phyloP scores from a whole-genome alignment of 805 yeast species.

The Saturnispora halmiae region DNA sequence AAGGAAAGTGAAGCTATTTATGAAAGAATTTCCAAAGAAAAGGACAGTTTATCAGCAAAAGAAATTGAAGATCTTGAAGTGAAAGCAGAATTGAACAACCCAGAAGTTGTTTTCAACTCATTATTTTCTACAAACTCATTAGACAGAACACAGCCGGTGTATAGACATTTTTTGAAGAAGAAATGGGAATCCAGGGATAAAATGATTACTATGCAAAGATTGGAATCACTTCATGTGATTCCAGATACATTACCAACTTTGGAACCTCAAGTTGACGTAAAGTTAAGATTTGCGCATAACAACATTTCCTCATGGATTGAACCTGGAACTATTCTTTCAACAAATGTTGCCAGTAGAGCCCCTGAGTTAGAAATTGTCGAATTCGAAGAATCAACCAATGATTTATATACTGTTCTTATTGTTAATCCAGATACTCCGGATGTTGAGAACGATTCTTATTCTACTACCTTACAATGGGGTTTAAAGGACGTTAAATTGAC shows the following conservation, averaged over 20 bases:
- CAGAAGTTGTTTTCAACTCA: constrained; percentile 72
- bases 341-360: constrained; percentile 61
- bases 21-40: constrained; percentile 30
- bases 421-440: constrained; percentile 94
- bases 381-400: constrained; percentile 43
- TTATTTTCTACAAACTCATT: constrained; percentile 38
- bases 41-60: constrained; percentile 20
- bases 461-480: constrained; percentile 71
- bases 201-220: constrained; percentile 83
- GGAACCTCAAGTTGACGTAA: constrained; percentile 68
- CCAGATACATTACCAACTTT: constrained; percentile 93
- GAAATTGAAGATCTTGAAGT: constrained; percentile 31
- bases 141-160: constrained; percentile 73
- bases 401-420: constrained; percentile 64
- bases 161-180: constrained; percentile 54
- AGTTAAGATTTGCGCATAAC: constrained; percentile 57
- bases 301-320: constrained; percentile 58
- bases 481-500: constrained; percentile 55
- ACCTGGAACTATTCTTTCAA: constrained; percentile 70
- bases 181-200: constrained; percentile 66
- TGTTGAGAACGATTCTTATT: constrained; percentile 53
- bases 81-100: constrained; percentile 67
- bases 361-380: constrained; percentile 76
- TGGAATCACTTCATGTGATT: constrained; percentile 74
- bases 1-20: constrained; percentile 38